phyloP scores from a whole-genome alignment of 495 filamentous ascomycete species.

The Margaritispora aquatica region DNA sequence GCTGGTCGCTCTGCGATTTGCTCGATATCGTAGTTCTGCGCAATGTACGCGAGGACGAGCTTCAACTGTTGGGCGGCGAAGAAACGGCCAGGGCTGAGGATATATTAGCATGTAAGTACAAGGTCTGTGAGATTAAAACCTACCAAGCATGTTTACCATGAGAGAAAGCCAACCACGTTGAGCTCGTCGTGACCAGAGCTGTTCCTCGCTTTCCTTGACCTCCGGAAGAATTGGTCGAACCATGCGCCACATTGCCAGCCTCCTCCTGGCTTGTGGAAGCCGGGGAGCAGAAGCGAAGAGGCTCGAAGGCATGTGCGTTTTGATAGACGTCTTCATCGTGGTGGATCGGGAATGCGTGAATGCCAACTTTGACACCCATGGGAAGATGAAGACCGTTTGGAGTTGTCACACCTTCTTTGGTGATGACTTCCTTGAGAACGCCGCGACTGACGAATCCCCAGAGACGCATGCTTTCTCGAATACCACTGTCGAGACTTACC shows the following conservation, averaged over 20 bases:
- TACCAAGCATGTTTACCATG: conserved; percentile 33
- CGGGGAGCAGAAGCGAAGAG: conserved; percentile 29
- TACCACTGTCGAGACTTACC: conserved; percentile 34
- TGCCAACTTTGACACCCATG: conserved; percentile 31
- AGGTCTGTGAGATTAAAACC: not conserved
- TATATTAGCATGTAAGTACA: not conserved
- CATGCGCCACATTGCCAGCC: not conserved
- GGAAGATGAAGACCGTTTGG: conserved; percentile 30
- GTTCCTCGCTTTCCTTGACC: conserved; percentile 4
- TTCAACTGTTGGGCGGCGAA: conserved; percentile 38
- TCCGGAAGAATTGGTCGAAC: not conserved
- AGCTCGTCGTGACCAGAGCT: conserved; percentile 22
- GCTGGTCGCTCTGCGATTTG: conserved; percentile 19
- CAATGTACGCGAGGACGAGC: conserved; percentile 34
- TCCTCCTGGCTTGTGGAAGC: not conserved
- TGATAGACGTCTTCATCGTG: conserved; percentile 33
- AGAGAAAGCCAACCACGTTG: conserved; percentile 32
- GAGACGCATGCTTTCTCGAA: conserved; percentile 37
- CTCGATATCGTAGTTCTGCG: conserved; percentile 34
- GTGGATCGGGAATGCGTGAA: conserved; percentile 32
- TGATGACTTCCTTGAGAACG: conserved; percentile 35
- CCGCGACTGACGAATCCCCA: conserved; percentile 34
- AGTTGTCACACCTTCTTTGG: conserved; percentile 28
- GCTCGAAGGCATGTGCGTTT: conserved; percentile 27
- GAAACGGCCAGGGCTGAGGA: conserved; percentile 24